A percentile compares a stretch with the other conserved stretches of the same genome.
Evolutionary conservation across 257 asterid species (phyloP).

Genomic region (Apocynum venetum): DNA sequence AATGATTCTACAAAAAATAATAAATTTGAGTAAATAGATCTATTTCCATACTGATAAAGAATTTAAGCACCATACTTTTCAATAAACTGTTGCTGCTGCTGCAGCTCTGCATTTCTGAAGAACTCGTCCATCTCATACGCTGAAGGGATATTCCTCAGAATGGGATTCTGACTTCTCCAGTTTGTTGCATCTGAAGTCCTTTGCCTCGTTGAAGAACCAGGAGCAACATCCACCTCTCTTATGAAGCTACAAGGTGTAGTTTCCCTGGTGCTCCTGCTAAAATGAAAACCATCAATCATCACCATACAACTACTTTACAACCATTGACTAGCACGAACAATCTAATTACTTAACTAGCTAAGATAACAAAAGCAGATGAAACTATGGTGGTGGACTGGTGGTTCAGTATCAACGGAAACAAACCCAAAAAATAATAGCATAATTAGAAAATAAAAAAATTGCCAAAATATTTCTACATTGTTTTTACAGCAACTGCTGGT

Average conservation of each 20-base stretch:
- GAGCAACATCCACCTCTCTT: slow-evolving; percentile 36
- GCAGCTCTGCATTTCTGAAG: slow-evolving; percentile 48
- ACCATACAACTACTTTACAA: neutral
- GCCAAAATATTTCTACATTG: no score
- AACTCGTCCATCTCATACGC: slow-evolving; percentile 60
- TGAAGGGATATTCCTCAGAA: slow-evolving; percentile 36
- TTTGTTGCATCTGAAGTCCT: slow-evolving; percentile 22
- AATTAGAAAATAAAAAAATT: neutral
- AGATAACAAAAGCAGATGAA: neutral
- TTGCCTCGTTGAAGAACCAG: slow-evolving; percentile 49
- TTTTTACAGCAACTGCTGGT: no score
- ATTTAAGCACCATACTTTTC: slow-evolving; percentile 44
- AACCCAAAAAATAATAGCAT: neutral
- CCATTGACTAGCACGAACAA: neutral
- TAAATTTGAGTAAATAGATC: neutral
- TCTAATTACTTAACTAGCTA: neutral
- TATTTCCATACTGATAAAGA: neutral
- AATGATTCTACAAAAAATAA: neutral
- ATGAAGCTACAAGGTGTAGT: slow-evolving; percentile 57
- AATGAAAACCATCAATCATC: neutral
- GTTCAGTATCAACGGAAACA: neutral
- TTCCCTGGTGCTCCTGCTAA: slow-evolving; percentile 57
- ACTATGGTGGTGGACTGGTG: neutral
- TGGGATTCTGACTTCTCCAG: slow-evolving; percentile 32
- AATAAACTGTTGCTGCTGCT: slow-evolving; percentile 45